Conservation (phyloP, 1,139 yeast genomes). For the Arxiozyma bovina region DNA sequence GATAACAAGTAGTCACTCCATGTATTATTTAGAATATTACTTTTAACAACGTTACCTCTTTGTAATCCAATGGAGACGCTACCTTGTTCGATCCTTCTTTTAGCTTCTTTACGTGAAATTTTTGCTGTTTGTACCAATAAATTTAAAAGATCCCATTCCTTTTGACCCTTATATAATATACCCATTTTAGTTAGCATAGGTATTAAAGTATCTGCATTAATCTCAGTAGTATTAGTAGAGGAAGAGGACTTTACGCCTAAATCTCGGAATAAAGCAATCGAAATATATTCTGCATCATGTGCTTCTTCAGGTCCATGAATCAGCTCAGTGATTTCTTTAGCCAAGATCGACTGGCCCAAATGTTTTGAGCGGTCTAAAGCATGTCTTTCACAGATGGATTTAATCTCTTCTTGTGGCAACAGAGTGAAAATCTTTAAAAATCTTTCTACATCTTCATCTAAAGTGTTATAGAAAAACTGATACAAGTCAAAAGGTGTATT, state of each 20-base stretch:
- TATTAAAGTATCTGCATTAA: conserved; percentile 47
- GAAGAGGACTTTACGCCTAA: background rate
- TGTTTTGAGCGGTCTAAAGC: conserved; percentile 50
- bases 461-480: conserved; percentile 74
- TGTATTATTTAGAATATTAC: conserved; percentile 42
- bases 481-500: conserved; percentile 78
- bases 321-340: conserved; percentile 77
- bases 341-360: conserved; percentile 66
- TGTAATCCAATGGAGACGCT: conserved; percentile 65
- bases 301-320: conserved; percentile 77
- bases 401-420: conserved; percentile 55
- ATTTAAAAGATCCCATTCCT: conserved; percentile 16
- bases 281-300: conserved; percentile 51
- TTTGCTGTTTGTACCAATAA: conserved; percentile 24
- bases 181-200: conserved; percentile 54
- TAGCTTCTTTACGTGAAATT: conserved; percentile 51
- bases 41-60: conserved; percentile 46
- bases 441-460: conserved; percentile 66
- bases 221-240: conserved; percentile 41
- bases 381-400: conserved; percentile 45
- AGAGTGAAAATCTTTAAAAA: conserved; percentile 73
- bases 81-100: conserved; percentile 57
- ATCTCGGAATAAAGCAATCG: conserved; percentile 58
- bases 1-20: conserved; percentile 19
- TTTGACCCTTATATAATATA: conserved; percentile 35